Evolutionary conservation across 441 rosid genomes (phyloP), one percentile per base, ranked within the genome.

Genomic region (Theobroma grandiflorum): DNA sequence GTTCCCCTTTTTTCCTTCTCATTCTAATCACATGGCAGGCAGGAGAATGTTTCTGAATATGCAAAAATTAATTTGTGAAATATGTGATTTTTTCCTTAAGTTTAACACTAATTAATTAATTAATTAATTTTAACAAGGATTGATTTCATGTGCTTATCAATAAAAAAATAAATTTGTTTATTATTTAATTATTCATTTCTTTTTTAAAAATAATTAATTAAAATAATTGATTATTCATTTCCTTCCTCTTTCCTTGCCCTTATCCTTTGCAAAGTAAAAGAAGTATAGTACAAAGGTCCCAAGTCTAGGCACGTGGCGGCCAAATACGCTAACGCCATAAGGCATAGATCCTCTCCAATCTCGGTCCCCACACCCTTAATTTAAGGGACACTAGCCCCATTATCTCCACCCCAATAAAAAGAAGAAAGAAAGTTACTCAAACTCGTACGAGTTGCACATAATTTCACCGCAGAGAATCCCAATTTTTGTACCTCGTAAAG

Each of bases 381-480:
- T 72, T 38, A 6, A 55, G 64, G 76, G 64, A 68, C 64, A 55
- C 76, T 37, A 18, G 49, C 62, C 63, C 63, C 75, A 50, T 47
- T 8, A 14, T 10, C 50, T 45, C 12, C 73, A 69, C 20, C 57
- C 12, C 1, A 3, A 47, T 4, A 2, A 10, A 2, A 40, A 38
- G 11, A 14, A 0, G 15, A 49, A 47, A 47, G 7, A 42, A 45
- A 47, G 31, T 42, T 26, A 31, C 74, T 4, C 22, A 47, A 0
- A 15, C 42, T 70, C 74, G 59, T 37, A 72, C 49, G 4, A n/a
- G 37, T 22, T 37, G 20, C 49, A 53, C 76, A 35, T 55, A 53
- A 35, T 37, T 37, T 37, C 49, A 37, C 33, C 63, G 64, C 64
- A 53, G 63, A 37, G 16, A 53, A 53, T 55, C 49, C 64, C 49